Conservation (phyloP, 306 rosid species). For the Lathyrus sativus region DNA sequence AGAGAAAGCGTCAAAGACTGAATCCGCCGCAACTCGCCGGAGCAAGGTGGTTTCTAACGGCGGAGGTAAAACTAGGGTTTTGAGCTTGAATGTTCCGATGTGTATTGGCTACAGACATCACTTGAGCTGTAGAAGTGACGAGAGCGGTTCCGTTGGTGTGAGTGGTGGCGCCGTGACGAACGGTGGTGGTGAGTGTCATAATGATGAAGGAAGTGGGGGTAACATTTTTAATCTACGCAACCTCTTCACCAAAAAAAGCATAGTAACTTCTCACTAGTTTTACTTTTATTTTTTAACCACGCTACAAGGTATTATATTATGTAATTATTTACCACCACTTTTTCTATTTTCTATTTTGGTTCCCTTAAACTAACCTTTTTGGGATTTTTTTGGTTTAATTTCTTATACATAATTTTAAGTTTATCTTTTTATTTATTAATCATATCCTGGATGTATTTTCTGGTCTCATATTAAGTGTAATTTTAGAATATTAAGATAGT, state of each 20-base stretch:
- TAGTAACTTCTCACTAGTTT: slow-evolving; percentile 55
- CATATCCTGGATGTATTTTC: neutral
- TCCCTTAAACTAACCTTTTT: slow-evolving; percentile 22
- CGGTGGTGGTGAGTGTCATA: slow-evolving; percentile 32
- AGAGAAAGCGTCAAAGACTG: slow-evolving; percentile 47
- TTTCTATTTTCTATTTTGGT: neutral
- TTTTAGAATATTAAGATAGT: neutral
- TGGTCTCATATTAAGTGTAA: neutral
- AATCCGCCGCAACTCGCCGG: slow-evolving; percentile 48
- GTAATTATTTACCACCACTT: slow-evolving; percentile 14
- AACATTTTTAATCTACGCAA: slow-evolving; percentile 77
- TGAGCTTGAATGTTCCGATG: slow-evolving; percentile 83
- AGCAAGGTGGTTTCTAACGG: slow-evolving; percentile 36
- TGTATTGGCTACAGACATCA: slow-evolving; percentile 73
- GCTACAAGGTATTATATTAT: neutral
- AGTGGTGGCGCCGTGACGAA: slow-evolving; percentile 15
- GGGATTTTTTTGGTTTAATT: neutral
- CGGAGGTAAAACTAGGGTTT: slow-evolving; percentile 49
- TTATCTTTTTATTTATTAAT: slow-evolving; percentile 5
- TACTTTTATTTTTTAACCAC: slow-evolving; percentile 4
- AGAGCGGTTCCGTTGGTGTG: slow-evolving; percentile 43
- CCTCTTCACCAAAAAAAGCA: slow-evolving; percentile 74
- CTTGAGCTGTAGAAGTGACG: slow-evolving; percentile 72
- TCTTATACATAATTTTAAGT: slow-evolving; percentile 42
- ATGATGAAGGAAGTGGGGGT: slow-evolving; percentile 52